Base-by-base conservation (phyloP, 805 yeast species). In the Hanseniaspora pseudoguilliermondii region DNA sequence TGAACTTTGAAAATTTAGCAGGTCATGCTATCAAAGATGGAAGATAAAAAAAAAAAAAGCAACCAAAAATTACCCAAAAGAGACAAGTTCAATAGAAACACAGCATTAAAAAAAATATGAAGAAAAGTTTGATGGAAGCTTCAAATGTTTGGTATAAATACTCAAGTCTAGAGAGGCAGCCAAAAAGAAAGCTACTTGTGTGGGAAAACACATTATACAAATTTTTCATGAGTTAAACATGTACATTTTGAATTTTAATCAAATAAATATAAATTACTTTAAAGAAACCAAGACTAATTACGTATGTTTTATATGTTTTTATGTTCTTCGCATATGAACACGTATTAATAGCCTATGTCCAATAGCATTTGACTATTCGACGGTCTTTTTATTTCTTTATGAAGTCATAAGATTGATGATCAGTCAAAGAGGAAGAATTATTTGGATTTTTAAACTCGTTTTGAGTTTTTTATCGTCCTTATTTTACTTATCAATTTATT, bases 241-340 rank as follows among this genome's bases (percentile, higher is more conserved):
- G n/a, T n/a, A n/a, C n/a, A n/a, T n/a, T n/a, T n/a, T n/a, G n/a
- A n/a, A 35, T 35, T 35, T 35, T 15, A 35, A 16, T 13, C 10
- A 35, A 23, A 23, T 23, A 23, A 5, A 23, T 23, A 5, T 23
- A 6, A 27, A 27, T 5, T 27, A 27, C 6, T 27, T 11, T 6
- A 4, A 23, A 20, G 35, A 34, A 43, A 51, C 55, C 55, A 51
- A 44, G 55, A 16, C 49, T 44, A 36, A 43, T 51, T 51, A 51
- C 49, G 55, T 51, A 51, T 44, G 55, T 51, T 44, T 51, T 51
- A 44, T 51, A 51, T 51, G 49, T 51, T 44, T 51, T 43, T 44
- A 36, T 41, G 49, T 43, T 23, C 55, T 51, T 51, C 55, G 44
- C 55, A 51, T 51, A 51, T 51, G 55, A 51, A 35, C 55, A 34